phyloP scores from a whole-genome alignment of 257 asterid genomes.

The Capsicum baccatum region DNA sequence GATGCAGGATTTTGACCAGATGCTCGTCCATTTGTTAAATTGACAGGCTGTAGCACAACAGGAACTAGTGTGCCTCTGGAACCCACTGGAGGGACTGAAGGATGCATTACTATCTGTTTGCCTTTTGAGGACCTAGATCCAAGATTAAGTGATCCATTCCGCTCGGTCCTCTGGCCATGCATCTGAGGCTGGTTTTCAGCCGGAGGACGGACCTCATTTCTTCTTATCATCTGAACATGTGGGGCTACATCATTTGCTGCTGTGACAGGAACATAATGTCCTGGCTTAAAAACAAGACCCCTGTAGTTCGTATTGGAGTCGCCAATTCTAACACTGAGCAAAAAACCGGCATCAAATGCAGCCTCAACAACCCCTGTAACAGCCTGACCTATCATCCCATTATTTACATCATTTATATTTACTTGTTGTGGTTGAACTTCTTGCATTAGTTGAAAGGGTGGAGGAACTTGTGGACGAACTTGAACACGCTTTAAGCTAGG shows the following conservation, averaged over 20 bases:
- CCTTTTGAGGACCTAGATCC: constrained; percentile 46
- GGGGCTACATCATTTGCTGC: constrained; percentile 85
- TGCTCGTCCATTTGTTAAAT: constrained; percentile 43
- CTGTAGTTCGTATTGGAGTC: constrained; percentile 62
- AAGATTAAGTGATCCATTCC: constrained; percentile 25
- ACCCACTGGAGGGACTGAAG: constrained; percentile 58
- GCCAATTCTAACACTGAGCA: constrained; percentile 76
- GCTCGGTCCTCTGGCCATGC: constrained; percentile 29
- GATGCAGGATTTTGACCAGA: constrained; percentile 41
- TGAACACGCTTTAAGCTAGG: constrained; percentile 37
- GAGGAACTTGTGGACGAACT: constrained; percentile 43
- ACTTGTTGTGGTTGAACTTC: constrained; percentile 43
- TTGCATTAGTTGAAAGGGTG: constrained; percentile 51
- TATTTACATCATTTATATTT: constrained; percentile 37
- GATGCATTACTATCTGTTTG: constrained; percentile 42
- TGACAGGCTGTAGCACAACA: constrained; percentile 63
- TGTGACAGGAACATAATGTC: constrained; percentile 72
- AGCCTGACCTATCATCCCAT: constrained; percentile 66
- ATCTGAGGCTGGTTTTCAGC: constrained; percentile 37
- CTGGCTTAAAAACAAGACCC: constrained; percentile 92
- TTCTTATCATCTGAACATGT: constrained; percentile 66
- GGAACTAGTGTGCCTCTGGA: constrained; percentile 65
- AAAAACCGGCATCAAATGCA: constrained; percentile 83
- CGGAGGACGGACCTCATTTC: constrained; percentile 55
- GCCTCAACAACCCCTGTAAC: constrained; percentile 91